Evolutionary conservation across 495 filamentous ascomycete species (phyloP).

Genomic region (Podospora comata): DNA sequence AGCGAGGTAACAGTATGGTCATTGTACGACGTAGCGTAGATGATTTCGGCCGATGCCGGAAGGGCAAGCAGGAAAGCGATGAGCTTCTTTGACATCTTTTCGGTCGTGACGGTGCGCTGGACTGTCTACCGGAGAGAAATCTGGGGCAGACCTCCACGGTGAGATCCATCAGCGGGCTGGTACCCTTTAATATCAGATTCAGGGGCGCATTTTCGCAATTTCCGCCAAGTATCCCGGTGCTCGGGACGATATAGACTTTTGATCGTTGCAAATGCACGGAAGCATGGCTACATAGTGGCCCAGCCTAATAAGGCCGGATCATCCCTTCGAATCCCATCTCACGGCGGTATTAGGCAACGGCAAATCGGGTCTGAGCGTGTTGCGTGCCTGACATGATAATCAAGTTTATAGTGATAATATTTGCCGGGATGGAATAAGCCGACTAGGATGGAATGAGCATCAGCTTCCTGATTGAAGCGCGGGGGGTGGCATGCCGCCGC

Average conservation of each 20-base stretch:
- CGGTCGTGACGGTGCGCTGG: not conserved
- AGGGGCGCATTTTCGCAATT: not conserved
- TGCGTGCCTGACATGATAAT: not conserved
- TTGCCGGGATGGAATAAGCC: not conserved
- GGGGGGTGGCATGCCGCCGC: not conserved
- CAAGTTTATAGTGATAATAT: not conserved
- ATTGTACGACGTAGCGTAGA: constrained; percentile 61
- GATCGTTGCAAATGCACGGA: not conserved
- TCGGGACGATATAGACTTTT: not conserved
- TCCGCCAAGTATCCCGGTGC: not conserved
- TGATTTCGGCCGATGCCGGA: constrained; percentile 39
- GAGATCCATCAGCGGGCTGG: not conserved
- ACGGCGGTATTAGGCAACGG: not conserved
- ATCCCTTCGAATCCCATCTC: not conserved
- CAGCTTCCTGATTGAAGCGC: not conserved
- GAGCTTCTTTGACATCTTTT: not conserved
- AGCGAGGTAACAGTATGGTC: constrained; percentile 55
- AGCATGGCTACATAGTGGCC: not conserved
- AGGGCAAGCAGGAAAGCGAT: constrained; percentile 33
- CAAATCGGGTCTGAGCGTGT: not conserved
- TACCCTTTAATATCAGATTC: not conserved
- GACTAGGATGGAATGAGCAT: not conserved
- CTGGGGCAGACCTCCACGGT: not conserved
- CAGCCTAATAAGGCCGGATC: not conserved
- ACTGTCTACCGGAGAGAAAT: not conserved